Conservation (phyloP, 2,329 filamentous ascomycete species). For the Monilinia vaccinii-corymbosi region DNA sequence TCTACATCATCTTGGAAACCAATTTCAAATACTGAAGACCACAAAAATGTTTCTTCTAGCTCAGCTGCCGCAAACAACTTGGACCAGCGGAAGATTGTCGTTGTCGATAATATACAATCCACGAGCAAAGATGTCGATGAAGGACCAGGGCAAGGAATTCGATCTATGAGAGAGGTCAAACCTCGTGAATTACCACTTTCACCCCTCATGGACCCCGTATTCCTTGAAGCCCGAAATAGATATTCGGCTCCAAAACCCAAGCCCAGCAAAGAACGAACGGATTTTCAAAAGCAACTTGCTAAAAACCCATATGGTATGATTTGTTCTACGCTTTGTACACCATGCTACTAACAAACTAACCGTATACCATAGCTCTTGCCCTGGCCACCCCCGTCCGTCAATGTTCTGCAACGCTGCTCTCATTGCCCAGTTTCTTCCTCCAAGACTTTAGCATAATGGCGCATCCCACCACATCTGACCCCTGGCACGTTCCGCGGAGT, state of each 20-base stretch:
- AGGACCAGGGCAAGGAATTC: neutral
- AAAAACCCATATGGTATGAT: conserved; percentile 49
- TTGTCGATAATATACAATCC: neutral
- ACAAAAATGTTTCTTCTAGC: neutral
- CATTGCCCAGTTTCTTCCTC: conserved; percentile 53
- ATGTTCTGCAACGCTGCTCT: conserved; percentile 40
- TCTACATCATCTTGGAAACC: neutral
- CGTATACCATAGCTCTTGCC: conserved; percentile 36
- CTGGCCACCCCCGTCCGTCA: conserved; percentile 51
- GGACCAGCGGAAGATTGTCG: neutral
- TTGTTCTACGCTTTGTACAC: no score
- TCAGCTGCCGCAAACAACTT: neutral
- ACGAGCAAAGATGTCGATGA: neutral
- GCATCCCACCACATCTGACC: conserved; percentile 42
- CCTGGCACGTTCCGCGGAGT: conserved; percentile 49
- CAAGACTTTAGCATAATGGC: conserved; percentile 48
- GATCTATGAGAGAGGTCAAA: neutral
- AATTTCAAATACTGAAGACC: neutral
- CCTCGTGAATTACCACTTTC: conserved; percentile 35
- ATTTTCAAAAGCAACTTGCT: conserved; percentile 47
- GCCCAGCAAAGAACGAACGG: conserved; percentile 32
- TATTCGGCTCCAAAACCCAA: conserved; percentile 20
- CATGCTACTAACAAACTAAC: neutral
- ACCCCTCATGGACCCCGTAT: conserved; percentile 37
- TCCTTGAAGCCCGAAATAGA: conserved; percentile 30